Percentiles rank a stretch among this genome's conserved stretches.
phyloP scores from a whole-genome alignment of 345 rosid genomes.

The Pistacia vera region DNA sequence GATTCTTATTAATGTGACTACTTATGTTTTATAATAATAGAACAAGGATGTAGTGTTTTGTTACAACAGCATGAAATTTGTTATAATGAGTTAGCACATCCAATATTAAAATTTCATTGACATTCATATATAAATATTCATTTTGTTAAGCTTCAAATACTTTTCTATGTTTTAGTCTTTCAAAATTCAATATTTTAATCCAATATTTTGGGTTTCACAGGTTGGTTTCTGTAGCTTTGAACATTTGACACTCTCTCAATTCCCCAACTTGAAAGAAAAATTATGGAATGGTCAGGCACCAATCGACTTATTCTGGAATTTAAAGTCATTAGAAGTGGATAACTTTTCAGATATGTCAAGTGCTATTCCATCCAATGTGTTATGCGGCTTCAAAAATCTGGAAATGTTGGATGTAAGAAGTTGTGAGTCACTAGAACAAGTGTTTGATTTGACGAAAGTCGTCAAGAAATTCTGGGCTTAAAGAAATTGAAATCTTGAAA shows the following conservation, averaged over 20 bases:
- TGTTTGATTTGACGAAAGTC: background rate
- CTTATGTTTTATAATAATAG: too few relatives aligned
- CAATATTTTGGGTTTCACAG: background rate
- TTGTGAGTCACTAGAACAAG: background rate
- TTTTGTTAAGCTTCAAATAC: too few relatives aligned
- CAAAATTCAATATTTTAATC: too few relatives aligned
- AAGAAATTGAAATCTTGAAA: too few relatives aligned
- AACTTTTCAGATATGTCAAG: conserved; percentile 6
- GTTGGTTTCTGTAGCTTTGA: background rate
- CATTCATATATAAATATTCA: too few relatives aligned
- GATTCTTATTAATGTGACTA: too few relatives aligned
- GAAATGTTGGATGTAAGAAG: background rate
- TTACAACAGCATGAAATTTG: too few relatives aligned
- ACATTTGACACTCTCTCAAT: background rate
- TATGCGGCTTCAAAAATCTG: background rate
- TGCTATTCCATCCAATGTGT: conserved; percentile 6
- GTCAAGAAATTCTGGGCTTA: too few relatives aligned
- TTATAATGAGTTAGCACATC: too few relatives aligned
- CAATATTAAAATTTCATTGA: too few relatives aligned
- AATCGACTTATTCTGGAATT: background rate
- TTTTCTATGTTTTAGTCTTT: too few relatives aligned
- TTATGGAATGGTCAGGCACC: background rate
- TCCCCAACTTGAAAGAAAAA: background rate
- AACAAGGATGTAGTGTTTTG: too few relatives aligned
- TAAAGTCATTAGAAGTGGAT: conserved; percentile 3